These are phyloP conservation scores for Plasmodium berghei DNA, from an alignment of 169 alveolate species.

Conservation along the genomic window DNA sequence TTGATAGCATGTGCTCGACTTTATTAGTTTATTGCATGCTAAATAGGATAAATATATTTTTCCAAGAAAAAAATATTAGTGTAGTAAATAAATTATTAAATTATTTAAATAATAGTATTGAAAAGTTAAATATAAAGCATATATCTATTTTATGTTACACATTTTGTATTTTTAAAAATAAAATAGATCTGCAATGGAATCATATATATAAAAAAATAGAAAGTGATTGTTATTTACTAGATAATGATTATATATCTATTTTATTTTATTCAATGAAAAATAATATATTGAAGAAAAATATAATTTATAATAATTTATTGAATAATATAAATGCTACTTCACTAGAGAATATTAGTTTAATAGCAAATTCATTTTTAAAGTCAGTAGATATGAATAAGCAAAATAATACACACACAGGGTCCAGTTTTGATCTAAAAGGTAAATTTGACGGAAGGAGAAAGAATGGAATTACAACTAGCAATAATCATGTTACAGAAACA, in stretches of 20 bases:
- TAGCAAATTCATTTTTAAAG: slow-evolving; percentile 50
- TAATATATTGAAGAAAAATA: slow-evolving; percentile 17
- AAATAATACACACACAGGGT: neutral
- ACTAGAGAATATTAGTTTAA: slow-evolving; percentile 28
- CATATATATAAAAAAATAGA: slow-evolving; percentile 45
- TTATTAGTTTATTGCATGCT: slow-evolving; percentile 32
- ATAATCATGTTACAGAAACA: neutral
- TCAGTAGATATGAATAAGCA: neutral
- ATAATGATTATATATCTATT: slow-evolving; percentile 34
- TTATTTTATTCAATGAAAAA: slow-evolving; percentile 49
- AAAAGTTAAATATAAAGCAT: slow-evolving; percentile 61
- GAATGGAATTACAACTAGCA: neutral
- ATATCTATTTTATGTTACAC: slow-evolving; percentile 50
- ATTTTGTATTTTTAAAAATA: slow-evolving; percentile 25
- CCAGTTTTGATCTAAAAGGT: neutral
- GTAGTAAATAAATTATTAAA: slow-evolving; percentile 28
- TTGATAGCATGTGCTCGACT: slow-evolving; percentile 34
- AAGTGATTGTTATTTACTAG: slow-evolving; percentile 34
- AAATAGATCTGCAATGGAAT: slow-evolving; percentile 14
- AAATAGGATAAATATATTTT: slow-evolving; percentile 42
- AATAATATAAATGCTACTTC: slow-evolving; percentile 27
- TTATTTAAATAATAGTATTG: slow-evolving; percentile 29
- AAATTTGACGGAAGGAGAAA: neutral
- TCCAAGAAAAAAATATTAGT: slow-evolving; percentile 45
- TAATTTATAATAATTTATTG: slow-evolving; percentile 50